phyloP scores from a whole-genome alignment of 2,329 filamentous ascomycete species.

The Fusarium aywerte region DNA sequence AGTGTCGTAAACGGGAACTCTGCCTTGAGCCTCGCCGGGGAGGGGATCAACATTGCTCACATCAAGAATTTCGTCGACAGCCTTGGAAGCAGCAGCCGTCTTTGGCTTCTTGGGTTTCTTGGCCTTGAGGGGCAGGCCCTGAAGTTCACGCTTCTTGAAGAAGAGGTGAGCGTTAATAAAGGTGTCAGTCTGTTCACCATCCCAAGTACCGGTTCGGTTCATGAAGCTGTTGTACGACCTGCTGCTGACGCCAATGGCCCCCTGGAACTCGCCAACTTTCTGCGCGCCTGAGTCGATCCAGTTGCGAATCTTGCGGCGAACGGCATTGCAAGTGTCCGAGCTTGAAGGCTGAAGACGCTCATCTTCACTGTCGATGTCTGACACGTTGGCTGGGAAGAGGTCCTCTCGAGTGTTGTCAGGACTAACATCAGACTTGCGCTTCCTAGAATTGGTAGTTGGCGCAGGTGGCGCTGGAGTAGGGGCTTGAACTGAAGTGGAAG shows the following conservation, averaged over 20 bases:
- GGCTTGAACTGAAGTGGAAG: background rate
- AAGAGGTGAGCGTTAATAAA: slow-evolving; percentile 53
- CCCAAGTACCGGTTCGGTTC: slow-evolving; percentile 56
- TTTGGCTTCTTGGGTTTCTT: slow-evolving; percentile 49
- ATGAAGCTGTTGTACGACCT: slow-evolving; percentile 59
- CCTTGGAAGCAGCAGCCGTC: slow-evolving; percentile 42
- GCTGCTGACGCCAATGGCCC: slow-evolving; percentile 54
- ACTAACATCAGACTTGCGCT: slow-evolving; percentile 40
- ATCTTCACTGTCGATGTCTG: slow-evolving; percentile 38
- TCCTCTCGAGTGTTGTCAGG: slow-evolving; percentile 24
- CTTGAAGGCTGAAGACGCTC: slow-evolving; percentile 16
- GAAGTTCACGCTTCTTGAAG: slow-evolving; percentile 63
- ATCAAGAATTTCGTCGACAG: slow-evolving; percentile 49
- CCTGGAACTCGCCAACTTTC: slow-evolving; percentile 58
- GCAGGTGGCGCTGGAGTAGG: background rate
- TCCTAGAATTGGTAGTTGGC: slow-evolving; percentile 23
- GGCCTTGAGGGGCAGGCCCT: slow-evolving; percentile 55
- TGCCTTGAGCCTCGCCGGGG: slow-evolving; percentile 58
- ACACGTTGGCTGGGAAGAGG: slow-evolving; percentile 36
- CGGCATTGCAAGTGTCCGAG: slow-evolving; percentile 41
- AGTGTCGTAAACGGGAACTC: slow-evolving; percentile 64
- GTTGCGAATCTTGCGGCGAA: slow-evolving; percentile 42
- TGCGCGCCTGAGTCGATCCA: slow-evolving; percentile 44
- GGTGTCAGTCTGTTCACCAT: slow-evolving; percentile 50
- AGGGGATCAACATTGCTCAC: slow-evolving; percentile 56